Conservation (phyloP, 345 rosid species). For the Hypericum perforatum region DNA sequence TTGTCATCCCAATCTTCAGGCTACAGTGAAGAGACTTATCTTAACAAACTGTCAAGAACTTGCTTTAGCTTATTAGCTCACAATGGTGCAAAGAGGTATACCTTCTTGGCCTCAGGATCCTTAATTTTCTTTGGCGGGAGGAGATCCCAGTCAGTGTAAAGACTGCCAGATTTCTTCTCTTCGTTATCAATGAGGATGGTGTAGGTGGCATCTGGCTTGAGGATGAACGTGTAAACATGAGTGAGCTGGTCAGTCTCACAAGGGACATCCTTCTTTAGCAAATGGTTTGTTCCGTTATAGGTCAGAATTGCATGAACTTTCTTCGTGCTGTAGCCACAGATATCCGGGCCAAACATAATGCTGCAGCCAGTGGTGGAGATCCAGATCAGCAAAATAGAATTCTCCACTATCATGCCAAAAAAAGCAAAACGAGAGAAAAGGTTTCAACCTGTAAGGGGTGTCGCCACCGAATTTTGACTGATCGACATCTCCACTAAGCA, state of each 20-base stretch:
- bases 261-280: conserved; percentile 96
- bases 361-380: conserved; percentile 33
- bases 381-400: conserved; percentile 3
- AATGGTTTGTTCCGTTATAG: conserved; percentile 70
- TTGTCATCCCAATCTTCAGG: conserved; percentile 99
- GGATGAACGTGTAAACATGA: conserved; percentile 84
- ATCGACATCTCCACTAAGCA: conserved; percentile 79
- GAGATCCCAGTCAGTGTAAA: conserved; percentile 89
- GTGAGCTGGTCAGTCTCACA: conserved; percentile 98
- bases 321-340: conserved; percentile 95
- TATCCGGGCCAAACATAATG: conserved; percentile 99
- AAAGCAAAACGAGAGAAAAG: neutral
- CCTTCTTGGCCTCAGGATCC: conserved; percentile 94
- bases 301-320: conserved; percentile 95
- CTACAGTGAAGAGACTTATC: conserved; percentile 26
- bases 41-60: neutral
- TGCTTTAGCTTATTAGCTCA: neutral
- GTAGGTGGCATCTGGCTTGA: conserved; percentile 92
- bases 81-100: conserved; percentile 10
- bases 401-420: neutral
- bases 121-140: conserved; percentile 80
- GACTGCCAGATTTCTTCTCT: conserved; percentile 90
- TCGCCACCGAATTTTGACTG: conserved; percentile 98
- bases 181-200: conserved; percentile 80
- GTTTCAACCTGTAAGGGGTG: conserved; percentile 69